phyloP scores from a whole-genome alignment of 805 yeast species.

The Metschnikowia peoriensis region DNA sequence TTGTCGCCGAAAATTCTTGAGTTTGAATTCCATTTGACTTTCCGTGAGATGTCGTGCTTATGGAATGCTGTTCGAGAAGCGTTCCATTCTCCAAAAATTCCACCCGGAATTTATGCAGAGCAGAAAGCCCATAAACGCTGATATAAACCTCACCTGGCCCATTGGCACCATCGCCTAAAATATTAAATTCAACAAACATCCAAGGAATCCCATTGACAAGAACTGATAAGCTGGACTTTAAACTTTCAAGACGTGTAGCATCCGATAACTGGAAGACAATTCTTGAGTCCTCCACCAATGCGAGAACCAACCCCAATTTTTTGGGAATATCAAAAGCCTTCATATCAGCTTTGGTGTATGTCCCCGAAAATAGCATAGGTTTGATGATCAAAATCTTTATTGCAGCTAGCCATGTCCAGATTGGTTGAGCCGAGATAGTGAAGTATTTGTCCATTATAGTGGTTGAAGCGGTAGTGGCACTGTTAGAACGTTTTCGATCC shows the following conservation, averaged over 20 bases:
- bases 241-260: conserved; percentile 7
- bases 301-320: conserved; percentile 18
- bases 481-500: conserved; percentile 18
- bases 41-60: conserved; percentile 26
- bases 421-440: conserved; percentile 33
- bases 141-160: conserved; percentile 18
- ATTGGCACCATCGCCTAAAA: conserved; percentile 9
- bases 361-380: conserved; percentile 33
- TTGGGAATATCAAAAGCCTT: not conserved
- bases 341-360: not conserved
- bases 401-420: conserved; percentile 44
- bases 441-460: conserved; percentile 21
- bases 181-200: conserved; percentile 25
- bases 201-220: conserved; percentile 34
- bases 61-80: conserved; percentile 23
- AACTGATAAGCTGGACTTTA: conserved; percentile 15
- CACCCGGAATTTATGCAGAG: conserved; percentile 37
- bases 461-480: conserved; percentile 16
- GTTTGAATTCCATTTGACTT: not conserved
- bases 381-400: conserved; percentile 28
- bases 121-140: conserved; percentile 35
- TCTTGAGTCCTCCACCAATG: conserved; percentile 30
- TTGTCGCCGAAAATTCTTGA: conserved; percentile 21
- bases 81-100: conserved; percentile 22
- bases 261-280: conserved; percentile 28